Evolutionary conservation across 768 basidiomycete genomes (phyloP).

Genomic region (Lentinula boryana): DNA sequence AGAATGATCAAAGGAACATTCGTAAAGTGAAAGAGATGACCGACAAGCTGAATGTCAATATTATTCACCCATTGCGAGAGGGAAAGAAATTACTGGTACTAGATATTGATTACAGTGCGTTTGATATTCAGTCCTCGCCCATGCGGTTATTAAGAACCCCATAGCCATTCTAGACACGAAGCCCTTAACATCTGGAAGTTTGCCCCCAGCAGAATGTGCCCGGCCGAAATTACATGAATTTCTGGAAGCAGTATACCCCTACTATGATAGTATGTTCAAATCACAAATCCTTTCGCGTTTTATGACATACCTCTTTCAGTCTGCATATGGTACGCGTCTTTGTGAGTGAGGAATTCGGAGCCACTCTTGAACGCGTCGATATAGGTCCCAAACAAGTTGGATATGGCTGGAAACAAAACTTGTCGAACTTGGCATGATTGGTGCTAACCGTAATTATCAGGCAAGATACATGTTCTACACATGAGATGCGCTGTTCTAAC

Average conservation of each 20-base stretch:
- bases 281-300: background rate
- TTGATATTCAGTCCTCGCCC: background rate
- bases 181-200: constrained; percentile 72
- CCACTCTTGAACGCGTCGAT: background rate
- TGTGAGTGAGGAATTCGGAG: background rate
- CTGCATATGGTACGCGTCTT: constrained; percentile 65
- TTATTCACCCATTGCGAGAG: constrained; percentile 70
- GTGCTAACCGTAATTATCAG: constrained; percentile 63
- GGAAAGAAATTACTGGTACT: constrained; percentile 82
- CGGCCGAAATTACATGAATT: constrained; percentile 83
- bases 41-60: constrained; percentile 53
- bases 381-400: constrained; percentile 85
- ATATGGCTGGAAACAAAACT: constrained; percentile 86
- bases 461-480: constrained; percentile 25
- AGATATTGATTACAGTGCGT: constrained; percentile 76
- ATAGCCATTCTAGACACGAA: constrained; percentile 81
- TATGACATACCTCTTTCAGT: constrained; percentile 28
- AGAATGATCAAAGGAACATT: constrained; percentile 74
- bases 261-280: constrained; percentile 62
- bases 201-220: constrained; percentile 78
- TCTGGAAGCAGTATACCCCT: constrained; percentile 69
- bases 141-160: constrained; percentile 6
- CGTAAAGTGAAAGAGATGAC: constrained; percentile 76
- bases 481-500: background rate
- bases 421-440: constrained; percentile 81